Percentiles rank a stretch among this genome's conserved stretches.
phyloP scores from a whole-genome alignment of 768 basidiomycete species.

The Russula lepida region DNA sequence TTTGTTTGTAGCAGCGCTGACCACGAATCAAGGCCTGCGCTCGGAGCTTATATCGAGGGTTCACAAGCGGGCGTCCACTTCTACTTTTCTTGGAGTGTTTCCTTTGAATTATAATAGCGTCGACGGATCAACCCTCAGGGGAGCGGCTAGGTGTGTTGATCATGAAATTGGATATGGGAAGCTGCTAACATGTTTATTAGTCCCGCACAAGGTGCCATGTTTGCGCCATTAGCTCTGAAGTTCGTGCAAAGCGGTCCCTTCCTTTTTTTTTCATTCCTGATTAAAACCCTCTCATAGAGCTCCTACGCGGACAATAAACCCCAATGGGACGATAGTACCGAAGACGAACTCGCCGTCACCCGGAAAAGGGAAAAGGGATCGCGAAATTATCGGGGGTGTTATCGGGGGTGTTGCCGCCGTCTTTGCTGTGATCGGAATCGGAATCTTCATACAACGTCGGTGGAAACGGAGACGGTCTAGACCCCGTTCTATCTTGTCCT shows the following conservation, averaged over 20 bases:
- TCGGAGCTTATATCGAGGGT: conserved; percentile 8
- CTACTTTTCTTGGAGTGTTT: conserved; percentile 2
- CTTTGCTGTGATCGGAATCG: neutral
- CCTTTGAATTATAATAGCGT: neutral
- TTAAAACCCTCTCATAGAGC: neutral
- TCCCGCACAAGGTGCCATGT: conserved; percentile 23
- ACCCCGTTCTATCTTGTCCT: neutral
- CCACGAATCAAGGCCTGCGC: neutral
- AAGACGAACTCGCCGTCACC: too few species aligned
- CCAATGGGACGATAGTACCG: neutral
- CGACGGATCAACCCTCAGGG: neutral
- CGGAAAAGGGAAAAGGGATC: too few species aligned
- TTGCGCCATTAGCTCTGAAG: conserved; percentile 23
- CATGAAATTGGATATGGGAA: neutral
- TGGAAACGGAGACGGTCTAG: neutral
- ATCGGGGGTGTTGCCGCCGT: conserved; percentile 8
- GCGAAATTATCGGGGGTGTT: conserved; percentile 18
- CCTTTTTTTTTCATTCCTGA: neutral
- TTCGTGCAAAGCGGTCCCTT: conserved; percentile 3
- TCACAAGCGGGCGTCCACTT: neutral
- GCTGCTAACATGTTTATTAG: neutral
- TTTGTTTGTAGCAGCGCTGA: conserved; percentile 12
- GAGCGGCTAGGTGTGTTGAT: conserved; percentile 14
- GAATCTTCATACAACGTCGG: conserved; percentile 1
- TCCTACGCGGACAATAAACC: neutral